Conservation (phyloP, 495 filamentous ascomycete species). For the Cairneyella variabilis region DNA sequence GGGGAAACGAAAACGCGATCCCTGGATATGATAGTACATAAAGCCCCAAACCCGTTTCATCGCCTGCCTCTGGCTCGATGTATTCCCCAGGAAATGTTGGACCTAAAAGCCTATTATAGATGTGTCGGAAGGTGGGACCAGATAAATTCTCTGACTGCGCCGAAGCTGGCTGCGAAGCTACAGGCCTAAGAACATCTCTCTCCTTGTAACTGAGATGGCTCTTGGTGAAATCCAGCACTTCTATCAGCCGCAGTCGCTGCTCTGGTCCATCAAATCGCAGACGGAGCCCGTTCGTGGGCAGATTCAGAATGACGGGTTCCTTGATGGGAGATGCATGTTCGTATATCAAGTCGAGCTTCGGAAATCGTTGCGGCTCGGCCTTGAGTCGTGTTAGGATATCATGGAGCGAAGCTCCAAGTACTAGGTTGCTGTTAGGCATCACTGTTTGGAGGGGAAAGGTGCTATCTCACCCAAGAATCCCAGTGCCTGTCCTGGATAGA, state of each 20-base stretch:
- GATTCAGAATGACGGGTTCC: constrained; percentile 65
- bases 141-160: constrained; percentile 35
- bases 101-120: constrained; percentile 87
- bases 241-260: constrained; percentile 85
- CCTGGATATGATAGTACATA: constrained; percentile 94
- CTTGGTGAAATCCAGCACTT: constrained; percentile 88
- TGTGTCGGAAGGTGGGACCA: constrained; percentile 82
- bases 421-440: constrained; percentile 36
- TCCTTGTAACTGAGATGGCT: constrained; percentile 78
- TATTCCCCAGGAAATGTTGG: constrained; percentile 93
- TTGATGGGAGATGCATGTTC: constrained; percentile 63
- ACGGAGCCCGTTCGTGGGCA: constrained; percentile 82
- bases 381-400: constrained; percentile 83
- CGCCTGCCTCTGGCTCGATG: constrained; percentile 50
- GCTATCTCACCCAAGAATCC: constrained; percentile 68
- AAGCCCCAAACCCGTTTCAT: constrained; percentile 49
- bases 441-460: neutral
- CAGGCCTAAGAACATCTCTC: constrained; percentile 71
- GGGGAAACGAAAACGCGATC: constrained; percentile 84
- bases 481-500: constrained; percentile 71
- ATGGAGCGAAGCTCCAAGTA: constrained; percentile 84
- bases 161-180: constrained; percentile 37
- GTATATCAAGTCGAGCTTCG: constrained; percentile 77
- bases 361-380: constrained; percentile 74
- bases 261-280: constrained; percentile 91